Evolutionary conservation across 768 basidiomycete species (phyloP).

Genomic region (Lactarius psammicola): DNA sequence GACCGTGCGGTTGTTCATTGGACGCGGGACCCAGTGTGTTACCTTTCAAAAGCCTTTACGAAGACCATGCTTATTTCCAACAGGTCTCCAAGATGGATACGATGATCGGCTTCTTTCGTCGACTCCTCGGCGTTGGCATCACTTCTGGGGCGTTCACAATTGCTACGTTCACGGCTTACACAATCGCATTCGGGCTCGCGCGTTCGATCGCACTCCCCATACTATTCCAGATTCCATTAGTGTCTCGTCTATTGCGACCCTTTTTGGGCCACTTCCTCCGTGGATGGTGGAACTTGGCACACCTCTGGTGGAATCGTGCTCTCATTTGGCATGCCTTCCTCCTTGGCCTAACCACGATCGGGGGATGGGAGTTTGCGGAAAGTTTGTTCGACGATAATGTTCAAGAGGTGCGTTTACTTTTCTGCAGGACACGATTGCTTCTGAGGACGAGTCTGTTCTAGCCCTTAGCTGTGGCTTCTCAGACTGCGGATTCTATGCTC

Average conservation of each 20-base stretch:
- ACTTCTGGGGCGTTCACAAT: constrained; percentile 12
- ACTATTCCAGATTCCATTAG: constrained; percentile 52
- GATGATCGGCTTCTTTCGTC: constrained; percentile 24
- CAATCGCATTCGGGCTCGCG: constrained; percentile 45
- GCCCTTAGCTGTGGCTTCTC: constrained; percentile 47
- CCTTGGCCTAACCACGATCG: constrained; percentile 50
- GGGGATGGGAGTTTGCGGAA: constrained; percentile 64
- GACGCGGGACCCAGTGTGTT: constrained; percentile 23
- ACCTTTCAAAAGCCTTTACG: background rate
- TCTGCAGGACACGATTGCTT: background rate
- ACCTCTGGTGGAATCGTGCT: constrained; percentile 47
- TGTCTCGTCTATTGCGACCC: constrained; percentile 52
- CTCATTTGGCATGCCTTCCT: constrained; percentile 50
- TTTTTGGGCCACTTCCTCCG: constrained; percentile 63
- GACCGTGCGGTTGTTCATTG: constrained; percentile 52
- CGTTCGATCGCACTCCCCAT: constrained; percentile 52
- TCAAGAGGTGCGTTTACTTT: constrained; percentile 46
- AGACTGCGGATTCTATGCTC: constrained; percentile 51
- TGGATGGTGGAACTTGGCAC: constrained; percentile 52
- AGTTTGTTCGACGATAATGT: constrained; percentile 58
- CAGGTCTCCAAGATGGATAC: constrained; percentile 33
- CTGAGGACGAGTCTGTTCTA: constrained; percentile 30
- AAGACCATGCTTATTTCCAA: background rate
- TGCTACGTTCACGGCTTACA: constrained; percentile 37
- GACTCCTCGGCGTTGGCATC: constrained; percentile 4